phyloP scores from a whole-genome alignment of 2,329 filamentous ascomycete genomes.

The Hansfordia pulvinata region DNA sequence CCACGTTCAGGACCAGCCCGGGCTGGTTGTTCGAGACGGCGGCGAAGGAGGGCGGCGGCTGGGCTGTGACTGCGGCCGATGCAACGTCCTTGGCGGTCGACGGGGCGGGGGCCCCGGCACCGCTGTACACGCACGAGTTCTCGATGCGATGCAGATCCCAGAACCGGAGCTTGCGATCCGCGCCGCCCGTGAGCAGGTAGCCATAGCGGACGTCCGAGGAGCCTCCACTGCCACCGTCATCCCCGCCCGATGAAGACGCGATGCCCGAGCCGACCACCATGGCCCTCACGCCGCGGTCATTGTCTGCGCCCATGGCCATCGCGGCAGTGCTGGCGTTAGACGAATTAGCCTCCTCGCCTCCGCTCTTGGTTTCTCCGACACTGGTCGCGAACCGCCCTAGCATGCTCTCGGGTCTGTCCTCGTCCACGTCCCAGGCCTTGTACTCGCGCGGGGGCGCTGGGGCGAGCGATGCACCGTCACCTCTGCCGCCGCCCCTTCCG shows the following conservation, averaged over 20 bases:
- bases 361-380: constrained; percentile 38
- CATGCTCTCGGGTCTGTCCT: constrained; percentile 78
- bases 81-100: constrained; percentile 47
- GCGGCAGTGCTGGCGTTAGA: too few species aligned
- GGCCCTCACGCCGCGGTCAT: constrained; percentile 58
- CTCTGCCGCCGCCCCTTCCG: constrained; percentile 49
- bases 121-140: constrained; percentile 63
- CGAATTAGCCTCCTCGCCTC: constrained; percentile 26
- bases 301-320: constrained; percentile 14
- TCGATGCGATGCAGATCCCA: constrained; percentile 80
- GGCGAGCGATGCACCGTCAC: too few species aligned
- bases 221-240: too few species aligned
- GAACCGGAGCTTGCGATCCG: constrained; percentile 82
- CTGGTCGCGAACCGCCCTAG: constrained; percentile 71
- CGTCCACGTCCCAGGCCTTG: constrained; percentile 79
- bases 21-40: constrained; percentile 33
- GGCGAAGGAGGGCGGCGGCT: constrained; percentile 67
- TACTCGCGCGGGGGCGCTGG: constrained; percentile 60
- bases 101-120: constrained; percentile 20
- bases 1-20: constrained; percentile 47
- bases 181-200: constrained; percentile 77
- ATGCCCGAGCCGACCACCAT: constrained; percentile 61
- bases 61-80: too few species aligned
- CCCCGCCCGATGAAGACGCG: too few species aligned
- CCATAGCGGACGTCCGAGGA: constrained; percentile 62